A percentile compares a stretch with the other conserved stretches of the same genome.
Conservation (phyloP, 2,329 filamentous ascomycete species). For the Epichloe sibirici region DNA sequence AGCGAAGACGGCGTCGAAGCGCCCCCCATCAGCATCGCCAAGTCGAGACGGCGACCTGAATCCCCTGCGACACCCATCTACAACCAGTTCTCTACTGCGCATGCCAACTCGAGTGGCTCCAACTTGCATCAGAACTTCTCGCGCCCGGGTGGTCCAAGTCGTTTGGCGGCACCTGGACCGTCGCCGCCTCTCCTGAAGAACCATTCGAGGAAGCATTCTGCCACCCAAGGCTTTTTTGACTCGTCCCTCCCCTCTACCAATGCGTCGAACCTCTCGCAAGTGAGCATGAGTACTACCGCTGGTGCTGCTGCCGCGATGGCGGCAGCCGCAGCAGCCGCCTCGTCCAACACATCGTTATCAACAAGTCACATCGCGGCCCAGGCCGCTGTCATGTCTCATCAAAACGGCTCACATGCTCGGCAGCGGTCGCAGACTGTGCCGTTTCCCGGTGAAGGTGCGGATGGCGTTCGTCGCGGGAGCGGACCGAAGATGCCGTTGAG, state of each 20-base stretch:
- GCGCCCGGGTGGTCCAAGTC: slow-evolving; percentile 30
- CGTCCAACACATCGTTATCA: slow-evolving; percentile 23
- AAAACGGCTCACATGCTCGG: slow-evolving; percentile 38
- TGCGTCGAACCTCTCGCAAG: slow-evolving; percentile 40
- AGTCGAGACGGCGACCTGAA: slow-evolving; percentile 28
- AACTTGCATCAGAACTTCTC: slow-evolving; percentile 45
- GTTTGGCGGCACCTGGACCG: slow-evolving; percentile 17
- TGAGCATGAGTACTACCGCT: slow-evolving; percentile 29
- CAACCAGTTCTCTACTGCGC: slow-evolving; percentile 31
- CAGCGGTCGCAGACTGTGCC: slow-evolving; percentile 67
- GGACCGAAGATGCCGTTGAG: slow-evolving; percentile 40
- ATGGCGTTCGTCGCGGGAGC: slow-evolving; percentile 31
- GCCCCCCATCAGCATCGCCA: slow-evolving; percentile 31
- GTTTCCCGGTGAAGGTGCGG: slow-evolving; percentile 34
- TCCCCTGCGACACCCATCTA: slow-evolving; percentile 34
- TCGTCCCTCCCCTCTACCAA: slow-evolving; percentile 54
- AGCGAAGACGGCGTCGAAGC: slow-evolving; percentile 14
- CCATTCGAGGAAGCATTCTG: slow-evolving; percentile 54
- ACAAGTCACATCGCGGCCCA: slow-evolving; percentile 75
- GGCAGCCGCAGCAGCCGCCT: slow-evolving; percentile 16
- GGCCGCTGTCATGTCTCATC: slow-evolving; percentile 58
- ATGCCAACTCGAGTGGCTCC: slow-evolving; percentile 33
- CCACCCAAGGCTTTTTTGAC: slow-evolving; percentile 67
- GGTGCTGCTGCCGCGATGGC: slow-evolving; percentile 26
- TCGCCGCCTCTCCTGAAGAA: slow-evolving; percentile 22